A percentile compares a stretch with the other conserved stretches of the same genome.
Conservation (phyloP, 169 alveolate genomes). For the Eimeria necatrix region DNA sequence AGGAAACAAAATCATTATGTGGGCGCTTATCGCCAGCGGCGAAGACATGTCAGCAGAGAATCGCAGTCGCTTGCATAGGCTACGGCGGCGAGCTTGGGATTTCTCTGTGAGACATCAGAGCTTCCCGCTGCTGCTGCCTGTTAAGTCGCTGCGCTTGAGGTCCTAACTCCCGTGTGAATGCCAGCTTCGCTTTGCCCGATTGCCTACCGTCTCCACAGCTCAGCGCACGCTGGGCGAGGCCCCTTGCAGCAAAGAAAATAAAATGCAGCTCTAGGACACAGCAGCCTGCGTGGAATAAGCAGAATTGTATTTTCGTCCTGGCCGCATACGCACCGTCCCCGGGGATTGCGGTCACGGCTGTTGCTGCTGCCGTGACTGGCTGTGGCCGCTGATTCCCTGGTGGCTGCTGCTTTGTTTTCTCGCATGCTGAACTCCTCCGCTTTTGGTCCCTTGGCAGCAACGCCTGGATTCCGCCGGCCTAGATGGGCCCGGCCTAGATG, state of each 20-base stretch:
- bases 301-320: constrained; percentile 9
- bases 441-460: background rate
- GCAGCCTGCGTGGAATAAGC: constrained; percentile 45
- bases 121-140: constrained; percentile 48
- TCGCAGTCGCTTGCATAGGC: constrained; percentile 44
- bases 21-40: background rate
- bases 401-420: background rate
- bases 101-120: constrained; percentile 22
- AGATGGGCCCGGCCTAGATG: background rate
- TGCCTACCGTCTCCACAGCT: constrained; percentile 81
- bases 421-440: background rate
- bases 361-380: constrained; percentile 22
- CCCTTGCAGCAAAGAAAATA: constrained; percentile 46
- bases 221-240: constrained; percentile 68
- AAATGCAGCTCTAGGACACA: constrained; percentile 49
- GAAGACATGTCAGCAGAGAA: constrained; percentile 44
- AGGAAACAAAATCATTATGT: background rate
- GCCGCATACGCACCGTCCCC: constrained; percentile 11
- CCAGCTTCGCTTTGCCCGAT: constrained; percentile 62
- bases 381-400: background rate
- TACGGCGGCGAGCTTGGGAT: constrained; percentile 52
- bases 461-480: background rate
- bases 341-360: background rate
- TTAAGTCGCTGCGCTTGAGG: constrained; percentile 17
- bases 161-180: constrained; percentile 29